Conservation (phyloP, 208 protist genomes). For the Leishmania tropica region DNA sequence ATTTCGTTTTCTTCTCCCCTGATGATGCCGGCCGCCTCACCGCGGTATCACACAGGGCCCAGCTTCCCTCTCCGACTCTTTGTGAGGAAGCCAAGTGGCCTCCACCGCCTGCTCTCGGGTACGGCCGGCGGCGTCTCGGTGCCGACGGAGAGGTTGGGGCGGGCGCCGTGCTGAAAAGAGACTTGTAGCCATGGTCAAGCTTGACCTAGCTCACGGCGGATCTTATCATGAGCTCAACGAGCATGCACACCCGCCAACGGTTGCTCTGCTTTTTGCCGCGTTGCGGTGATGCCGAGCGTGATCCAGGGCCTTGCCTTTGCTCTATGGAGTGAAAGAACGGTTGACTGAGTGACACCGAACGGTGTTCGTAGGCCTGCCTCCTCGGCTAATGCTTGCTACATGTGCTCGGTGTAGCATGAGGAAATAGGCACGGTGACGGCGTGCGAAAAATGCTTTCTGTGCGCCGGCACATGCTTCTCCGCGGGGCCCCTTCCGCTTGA, state of each 20-base stretch:
- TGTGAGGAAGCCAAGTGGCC: neutral
- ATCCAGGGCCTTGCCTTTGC: neutral
- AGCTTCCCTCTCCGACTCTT: neutral
- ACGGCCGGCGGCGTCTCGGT: neutral
- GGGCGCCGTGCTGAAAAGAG: neutral
- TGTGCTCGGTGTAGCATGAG: neutral
- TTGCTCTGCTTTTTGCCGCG: neutral
- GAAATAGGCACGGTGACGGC: no score
- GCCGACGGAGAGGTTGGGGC: neutral
- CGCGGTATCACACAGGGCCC: neutral
- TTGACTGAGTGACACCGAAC: neutral
- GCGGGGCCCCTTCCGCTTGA: neutral
- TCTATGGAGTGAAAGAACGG: neutral
- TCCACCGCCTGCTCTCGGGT: neutral
- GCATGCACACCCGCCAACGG: neutral
- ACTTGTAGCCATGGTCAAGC: neutral
- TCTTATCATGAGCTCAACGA: neutral
- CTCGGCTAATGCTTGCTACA: neutral
- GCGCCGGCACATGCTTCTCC: neutral
- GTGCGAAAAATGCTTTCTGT: neutral
- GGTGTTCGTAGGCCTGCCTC: neutral
- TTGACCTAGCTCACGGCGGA: neutral
- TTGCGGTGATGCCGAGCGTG: neutral
- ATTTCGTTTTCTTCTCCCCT: neutral
- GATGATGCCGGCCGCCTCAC: neutral